phyloP scores from a whole-genome alignment of 768 basidiomycete genomes.

The Tylopilus balloui region DNA sequence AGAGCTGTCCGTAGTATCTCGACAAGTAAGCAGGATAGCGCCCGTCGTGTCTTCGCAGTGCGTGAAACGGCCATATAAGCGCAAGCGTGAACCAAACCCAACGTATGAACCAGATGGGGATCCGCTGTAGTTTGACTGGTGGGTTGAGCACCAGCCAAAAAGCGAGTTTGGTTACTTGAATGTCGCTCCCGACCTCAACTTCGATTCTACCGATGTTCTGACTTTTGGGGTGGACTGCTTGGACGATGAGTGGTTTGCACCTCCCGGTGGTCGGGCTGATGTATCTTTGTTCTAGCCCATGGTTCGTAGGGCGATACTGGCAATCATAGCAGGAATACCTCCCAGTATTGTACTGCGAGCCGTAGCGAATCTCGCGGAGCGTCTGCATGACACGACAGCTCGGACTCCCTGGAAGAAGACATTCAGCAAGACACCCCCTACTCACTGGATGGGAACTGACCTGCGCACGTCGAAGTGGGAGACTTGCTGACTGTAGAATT shows the following conservation, averaged over 20 bases:
- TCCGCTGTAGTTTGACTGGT: not conserved
- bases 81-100: conserved; percentile 19
- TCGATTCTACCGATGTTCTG: not conserved
- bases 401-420: not conserved
- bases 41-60: not conserved
- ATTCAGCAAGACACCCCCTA: not conserved
- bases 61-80: conserved; percentile 16
- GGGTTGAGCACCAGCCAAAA: conserved; percentile 13
- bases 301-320: conserved; percentile 15
- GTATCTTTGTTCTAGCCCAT: conserved; percentile 19
- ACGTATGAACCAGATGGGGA: conserved; percentile 10
- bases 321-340: conserved; percentile 10
- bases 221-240: conserved; percentile 16
- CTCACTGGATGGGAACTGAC: conserved; percentile 2
- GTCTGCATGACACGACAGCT: not conserved
- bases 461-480: not conserved
- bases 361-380: not conserved
- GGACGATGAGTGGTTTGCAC: conserved; percentile 22
- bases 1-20: conserved; percentile 22
- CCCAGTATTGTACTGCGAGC: not conserved
- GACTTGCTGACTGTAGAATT: too few species aligned
- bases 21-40: conserved; percentile 17
- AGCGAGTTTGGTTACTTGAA: conserved; percentile 12
- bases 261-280: conserved; percentile 22
- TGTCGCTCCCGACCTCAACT: not conserved